These are phyloP conservation scores for Diaporthe velutina DNA, from an alignment of 2,329 filamentous ascomycete genomes.

Conservation along the genomic window DNA sequence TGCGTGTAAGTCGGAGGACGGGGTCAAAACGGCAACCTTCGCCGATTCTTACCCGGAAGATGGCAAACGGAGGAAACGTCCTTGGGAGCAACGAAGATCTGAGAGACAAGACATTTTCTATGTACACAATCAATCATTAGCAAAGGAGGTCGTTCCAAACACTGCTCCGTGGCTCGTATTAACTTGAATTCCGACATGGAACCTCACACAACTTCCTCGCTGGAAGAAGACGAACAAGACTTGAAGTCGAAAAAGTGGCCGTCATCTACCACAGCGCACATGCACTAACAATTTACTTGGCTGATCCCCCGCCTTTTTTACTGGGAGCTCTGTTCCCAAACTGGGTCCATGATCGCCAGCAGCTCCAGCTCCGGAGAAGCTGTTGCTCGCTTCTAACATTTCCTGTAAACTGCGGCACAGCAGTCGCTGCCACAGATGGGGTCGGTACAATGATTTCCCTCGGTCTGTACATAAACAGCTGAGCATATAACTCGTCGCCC, in stretches of 20 bases:
- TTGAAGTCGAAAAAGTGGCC: background rate
- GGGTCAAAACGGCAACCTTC: conserved; percentile 22
- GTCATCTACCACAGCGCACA: background rate
- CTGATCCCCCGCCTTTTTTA: background rate
- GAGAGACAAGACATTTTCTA: background rate
- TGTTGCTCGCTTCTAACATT: background rate
- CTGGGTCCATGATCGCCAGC: conserved; percentile 10
- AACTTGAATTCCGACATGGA: background rate
- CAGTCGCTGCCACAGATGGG: background rate
- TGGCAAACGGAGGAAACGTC: background rate
- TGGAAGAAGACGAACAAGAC: background rate
- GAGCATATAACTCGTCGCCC: background rate
- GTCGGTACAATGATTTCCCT: background rate
- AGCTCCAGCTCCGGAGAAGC: background rate
- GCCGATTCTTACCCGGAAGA: conserved; percentile 14
- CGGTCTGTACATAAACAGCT: too few relatives aligned
- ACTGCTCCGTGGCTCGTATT: background rate
- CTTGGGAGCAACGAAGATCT: too few relatives aligned
- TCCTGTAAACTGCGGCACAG: background rate
- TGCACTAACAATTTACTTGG: conserved; percentile 22
- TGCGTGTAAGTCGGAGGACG: background rate
- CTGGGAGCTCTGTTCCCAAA: conserved; percentile 2
- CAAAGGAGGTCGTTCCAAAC: too few relatives aligned
- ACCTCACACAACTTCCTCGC: background rate
- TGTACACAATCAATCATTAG: background rate